Evolutionary conservation across 2,329 filamentous ascomycete species (phyloP).

Genomic region (Byssoonygena ceratinophila): DNA sequence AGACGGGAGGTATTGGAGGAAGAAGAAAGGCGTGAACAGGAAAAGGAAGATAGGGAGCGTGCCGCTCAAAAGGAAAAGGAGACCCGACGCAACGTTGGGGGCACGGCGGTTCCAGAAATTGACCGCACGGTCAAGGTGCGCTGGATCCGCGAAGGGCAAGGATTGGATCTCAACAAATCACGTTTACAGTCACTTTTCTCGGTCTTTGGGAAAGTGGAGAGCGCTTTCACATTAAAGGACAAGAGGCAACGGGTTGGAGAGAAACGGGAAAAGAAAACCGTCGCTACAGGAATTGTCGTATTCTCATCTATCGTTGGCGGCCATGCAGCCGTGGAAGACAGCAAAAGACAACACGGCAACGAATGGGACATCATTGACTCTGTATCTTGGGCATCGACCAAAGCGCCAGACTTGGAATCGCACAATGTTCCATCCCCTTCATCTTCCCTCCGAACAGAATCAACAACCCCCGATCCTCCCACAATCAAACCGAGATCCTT

Average conservation of each 20-base stretch:
- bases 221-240: constrained; percentile 45
- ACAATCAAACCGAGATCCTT: constrained; percentile 22
- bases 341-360: constrained; percentile 31
- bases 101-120: constrained; percentile 41
- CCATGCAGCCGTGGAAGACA: constrained; percentile 46
- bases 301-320: constrained; percentile 49
- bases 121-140: constrained; percentile 50
- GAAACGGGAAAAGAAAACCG: constrained; percentile 41
- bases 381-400: constrained; percentile 44
- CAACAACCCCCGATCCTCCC: constrained; percentile 7
- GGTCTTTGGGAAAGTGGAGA: constrained; percentile 48
- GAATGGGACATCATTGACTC: constrained; percentile 44
- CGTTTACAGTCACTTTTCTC: constrained; percentile 40
- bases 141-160: constrained; percentile 42
- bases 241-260: constrained; percentile 44
- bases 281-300: constrained; percentile 46
- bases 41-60: constrained; percentile 38
- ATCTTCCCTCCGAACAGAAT: constrained; percentile 1
- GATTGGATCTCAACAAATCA: constrained; percentile 40
- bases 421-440: constrained; percentile 16
- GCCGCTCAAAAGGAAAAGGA: constrained; percentile 29
- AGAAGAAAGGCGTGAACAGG: constrained; percentile 24
- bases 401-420: constrained; percentile 40
- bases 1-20: constrained; percentile 39
- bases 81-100: constrained; percentile 29